A percentile compares a stretch with the other conserved stretches of the same genome.
These are phyloP conservation scores for Gracilaria gracilis DNA, from an alignment of 23 red algal genomes.

Conservation along the genomic window DNA sequence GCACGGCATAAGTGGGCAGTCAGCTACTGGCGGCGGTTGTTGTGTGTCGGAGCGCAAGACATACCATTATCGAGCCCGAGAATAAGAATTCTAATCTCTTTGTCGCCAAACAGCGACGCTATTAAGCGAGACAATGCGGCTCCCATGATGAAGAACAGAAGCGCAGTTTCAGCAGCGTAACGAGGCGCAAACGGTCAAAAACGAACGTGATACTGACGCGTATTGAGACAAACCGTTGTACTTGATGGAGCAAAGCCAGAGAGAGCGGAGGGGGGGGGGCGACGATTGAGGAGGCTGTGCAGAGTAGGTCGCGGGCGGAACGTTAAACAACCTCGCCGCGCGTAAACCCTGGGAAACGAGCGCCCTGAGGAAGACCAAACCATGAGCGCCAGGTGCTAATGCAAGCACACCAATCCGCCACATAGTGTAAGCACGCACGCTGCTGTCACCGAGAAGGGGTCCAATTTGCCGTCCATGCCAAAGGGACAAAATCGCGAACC, in stretches of 20 bases:
- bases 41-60: not conserved
- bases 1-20: not conserved
- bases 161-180: not conserved
- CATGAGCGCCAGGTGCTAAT: not conserved
- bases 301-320: not conserved
- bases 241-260: no score
- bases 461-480: not conserved
- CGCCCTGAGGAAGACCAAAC: not conserved
- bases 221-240: no score
- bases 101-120: constrained; percentile 87
- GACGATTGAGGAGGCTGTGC: no score
- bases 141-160: constrained; percentile 69
- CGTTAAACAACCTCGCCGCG: not conserved
- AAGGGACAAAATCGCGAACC: not conserved
- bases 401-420: not conserved
- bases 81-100: constrained; percentile 95
- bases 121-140: constrained; percentile 80
- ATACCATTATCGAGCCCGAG: constrained; percentile 96
- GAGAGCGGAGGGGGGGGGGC: no score
- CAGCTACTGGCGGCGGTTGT: not conserved
- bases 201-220: no score
- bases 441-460: not conserved
- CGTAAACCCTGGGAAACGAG: not conserved
- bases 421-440: not conserved
- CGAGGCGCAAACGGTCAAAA: not conserved